phyloP scores from a whole-genome alignment of 768 basidiomycete species.

The Tremella fuciformis region DNA sequence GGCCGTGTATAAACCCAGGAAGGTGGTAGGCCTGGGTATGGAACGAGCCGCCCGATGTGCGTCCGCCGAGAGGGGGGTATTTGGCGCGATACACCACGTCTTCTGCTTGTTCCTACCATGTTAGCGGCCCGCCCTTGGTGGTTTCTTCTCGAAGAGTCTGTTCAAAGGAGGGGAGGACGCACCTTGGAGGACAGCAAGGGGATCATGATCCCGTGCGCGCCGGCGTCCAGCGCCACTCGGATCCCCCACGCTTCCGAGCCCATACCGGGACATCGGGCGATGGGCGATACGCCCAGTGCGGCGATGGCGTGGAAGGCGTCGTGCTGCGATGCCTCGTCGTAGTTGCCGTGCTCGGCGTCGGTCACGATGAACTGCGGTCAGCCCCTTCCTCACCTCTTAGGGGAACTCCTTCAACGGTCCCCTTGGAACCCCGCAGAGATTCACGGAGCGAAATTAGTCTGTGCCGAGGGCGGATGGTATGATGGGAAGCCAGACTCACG shows the following conservation, averaged over 20 bases:
- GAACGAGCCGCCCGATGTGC: slow-evolving; percentile 13
- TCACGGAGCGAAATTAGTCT: not conserved
- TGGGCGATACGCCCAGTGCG: slow-evolving; percentile 17
- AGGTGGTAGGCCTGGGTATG: slow-evolving; percentile 19
- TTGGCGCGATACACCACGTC: slow-evolving; percentile 19
- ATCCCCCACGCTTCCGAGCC: slow-evolving; percentile 12
- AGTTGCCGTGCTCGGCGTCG: slow-evolving; percentile 21
- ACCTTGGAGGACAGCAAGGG: slow-evolving; percentile 9
- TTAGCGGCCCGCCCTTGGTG: not conserved
- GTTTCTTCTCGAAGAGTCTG: not conserved
- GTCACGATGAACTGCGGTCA: slow-evolving; percentile 14
- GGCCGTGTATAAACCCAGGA: not conserved
- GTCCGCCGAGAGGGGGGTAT: slow-evolving; percentile 16
- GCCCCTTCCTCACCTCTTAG: no score
- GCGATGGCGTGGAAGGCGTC: slow-evolving; percentile 18
- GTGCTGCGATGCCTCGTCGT: slow-evolving; percentile 11
- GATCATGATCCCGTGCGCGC: slow-evolving; percentile 14
- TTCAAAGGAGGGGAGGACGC: not conserved
- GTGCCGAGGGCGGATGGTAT: not conserved
- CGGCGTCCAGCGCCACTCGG: slow-evolving; percentile 12
- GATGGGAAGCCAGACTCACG: slow-evolving; percentile 7
- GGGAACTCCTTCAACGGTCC: no score
- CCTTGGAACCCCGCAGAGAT: no score
- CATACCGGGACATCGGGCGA: slow-evolving; percentile 13
- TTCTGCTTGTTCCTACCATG: slow-evolving; percentile 9